Base-by-base conservation (phyloP, 2,329 filamentous ascomycete species). In the Plectosphaerella cucumerina region DNA sequence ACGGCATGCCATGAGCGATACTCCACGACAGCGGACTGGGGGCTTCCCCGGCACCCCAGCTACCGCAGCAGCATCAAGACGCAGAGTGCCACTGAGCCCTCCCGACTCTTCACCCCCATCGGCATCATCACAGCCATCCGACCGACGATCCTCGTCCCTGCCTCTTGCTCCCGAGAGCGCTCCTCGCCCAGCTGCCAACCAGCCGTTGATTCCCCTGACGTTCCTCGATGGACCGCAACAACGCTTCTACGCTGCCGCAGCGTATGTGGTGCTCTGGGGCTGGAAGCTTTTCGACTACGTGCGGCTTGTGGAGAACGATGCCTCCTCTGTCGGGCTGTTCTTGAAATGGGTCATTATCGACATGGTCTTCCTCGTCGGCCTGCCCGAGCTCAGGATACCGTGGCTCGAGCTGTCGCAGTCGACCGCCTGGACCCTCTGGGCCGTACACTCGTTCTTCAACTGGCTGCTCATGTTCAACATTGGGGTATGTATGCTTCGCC, bases 261-360 rank as follows among this genome's bases (percentile, higher is more conserved):
- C 96, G 57, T 97, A 96, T 67, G 68, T 85, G 41, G 76, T 80
- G 31, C 72, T 99, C 21, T 80, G 89, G 69, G 85, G 84, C 54
- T 97, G 90, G 86, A 86, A 90, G 62, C 71, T 94, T 33, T 96
- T 91, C 68, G 91, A 99, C 72, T 96, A 89, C 75, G 82, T 85
- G 57, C 82, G 81, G 51, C 72, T 93, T 55, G 78, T 91, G 37
- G 86, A 92, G 51, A 88, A 93, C 57, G 89, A 95, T 57, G 82
- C 89, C 52, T 86, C 90, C 62, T 96, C 92, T n/a, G 86, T 94
- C 55, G 88, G 85, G 80, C 79, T 93, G 46, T 97, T 97, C 65
- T 73, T 96, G 63, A 99, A 97, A 80, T 99, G 94, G 94, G 81
- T 89, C 56, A 77, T 85, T 52, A 82, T 99, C 56, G 94, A 99